Percentiles rank a stretch among this genome's conserved stretches.
Evolutionary conservation across 1,139 yeast species (phyloP).

Genomic region (Lodderomyces orthopsilosis): DNA sequence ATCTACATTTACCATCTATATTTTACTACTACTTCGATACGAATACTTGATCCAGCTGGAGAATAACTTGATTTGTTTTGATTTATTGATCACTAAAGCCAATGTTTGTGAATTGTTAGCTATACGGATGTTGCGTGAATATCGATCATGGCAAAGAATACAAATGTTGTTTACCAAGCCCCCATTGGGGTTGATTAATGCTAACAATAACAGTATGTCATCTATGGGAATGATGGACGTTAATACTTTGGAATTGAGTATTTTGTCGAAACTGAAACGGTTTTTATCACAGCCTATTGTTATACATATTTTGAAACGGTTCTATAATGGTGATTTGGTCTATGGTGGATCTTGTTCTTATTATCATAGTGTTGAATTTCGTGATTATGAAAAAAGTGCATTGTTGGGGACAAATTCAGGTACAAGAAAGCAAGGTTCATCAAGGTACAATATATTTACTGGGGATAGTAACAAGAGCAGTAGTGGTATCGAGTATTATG

Average conservation of each 20-base stretch:
- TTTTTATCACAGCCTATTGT: conserved; percentile 58
- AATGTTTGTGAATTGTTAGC: conserved; percentile 56
- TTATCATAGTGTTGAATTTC: not conserved
- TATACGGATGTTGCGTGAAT: conserved; percentile 50
- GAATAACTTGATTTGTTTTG: conserved; percentile 47
- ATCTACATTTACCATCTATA: conserved; percentile 30
- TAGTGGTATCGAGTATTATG: not conserved
- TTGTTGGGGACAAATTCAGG: conserved; percentile 18
- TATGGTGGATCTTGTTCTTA: conserved; percentile 15
- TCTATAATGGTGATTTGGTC: conserved; percentile 53
- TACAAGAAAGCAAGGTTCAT: conserved; percentile 23
- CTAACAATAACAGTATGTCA: conserved; percentile 16
- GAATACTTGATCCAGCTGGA: conserved; percentile 51
- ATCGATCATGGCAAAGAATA: conserved; percentile 43
- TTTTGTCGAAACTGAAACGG: conserved; percentile 52
- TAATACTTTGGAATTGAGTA: conserved; percentile 54
- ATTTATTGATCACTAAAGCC: conserved; percentile 51
- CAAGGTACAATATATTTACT: not conserved
- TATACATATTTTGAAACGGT: conserved; percentile 46
- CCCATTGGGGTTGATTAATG: not conserved
- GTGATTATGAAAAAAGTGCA: conserved; percentile 3
- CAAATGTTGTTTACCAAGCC: conserved; percentile 45
- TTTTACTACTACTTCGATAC: conserved; percentile 35
- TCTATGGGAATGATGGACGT: conserved; percentile 20
- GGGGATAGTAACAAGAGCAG: not conserved